These are phyloP conservation scores for Mucor velutinosus DNA, from an alignment of 371 early-diverging fungal genomes.

Conservation along the genomic window DNA sequence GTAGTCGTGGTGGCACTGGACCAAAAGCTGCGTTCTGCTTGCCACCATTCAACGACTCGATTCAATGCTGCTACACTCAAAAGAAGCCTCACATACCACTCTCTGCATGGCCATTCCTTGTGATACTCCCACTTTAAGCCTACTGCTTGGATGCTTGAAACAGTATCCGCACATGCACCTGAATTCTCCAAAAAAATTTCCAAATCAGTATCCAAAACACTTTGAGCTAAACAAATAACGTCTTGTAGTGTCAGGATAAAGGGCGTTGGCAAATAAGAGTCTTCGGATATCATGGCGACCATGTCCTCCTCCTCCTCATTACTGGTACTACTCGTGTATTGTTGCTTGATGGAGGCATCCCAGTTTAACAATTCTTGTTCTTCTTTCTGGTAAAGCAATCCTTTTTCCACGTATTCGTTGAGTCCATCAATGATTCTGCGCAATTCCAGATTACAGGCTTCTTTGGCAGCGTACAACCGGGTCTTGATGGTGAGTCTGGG, in stretches of 20 bases:
- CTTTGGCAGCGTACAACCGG: constrained; percentile 43
- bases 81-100: constrained; percentile 58
- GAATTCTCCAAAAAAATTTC: constrained; percentile 54
- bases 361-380: neutral
- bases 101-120: constrained; percentile 61
- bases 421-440: constrained; percentile 73
- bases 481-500: constrained; percentile 35
- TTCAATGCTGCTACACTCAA: constrained; percentile 61
- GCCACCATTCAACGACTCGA: constrained; percentile 67
- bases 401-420: constrained; percentile 71
- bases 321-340: too few species aligned
- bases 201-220: constrained; percentile 59
- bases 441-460: constrained; percentile 53
- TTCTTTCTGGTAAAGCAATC: constrained; percentile 47
- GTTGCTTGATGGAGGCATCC: neutral
- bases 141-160: constrained; percentile 52
- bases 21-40: constrained; percentile 57
- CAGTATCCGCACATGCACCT: constrained; percentile 56
- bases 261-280: constrained; percentile 60
- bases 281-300: constrained; percentile 42
- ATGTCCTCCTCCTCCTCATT: neutral
- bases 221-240: constrained; percentile 57
- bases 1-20: constrained; percentile 17
- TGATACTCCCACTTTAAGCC: constrained; percentile 57
- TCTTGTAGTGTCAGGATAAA: constrained; percentile 64